Evolutionary conservation across 108 stramenopile genomes (phyloP).

Genomic region (Nitzschia sp.): DNA sequence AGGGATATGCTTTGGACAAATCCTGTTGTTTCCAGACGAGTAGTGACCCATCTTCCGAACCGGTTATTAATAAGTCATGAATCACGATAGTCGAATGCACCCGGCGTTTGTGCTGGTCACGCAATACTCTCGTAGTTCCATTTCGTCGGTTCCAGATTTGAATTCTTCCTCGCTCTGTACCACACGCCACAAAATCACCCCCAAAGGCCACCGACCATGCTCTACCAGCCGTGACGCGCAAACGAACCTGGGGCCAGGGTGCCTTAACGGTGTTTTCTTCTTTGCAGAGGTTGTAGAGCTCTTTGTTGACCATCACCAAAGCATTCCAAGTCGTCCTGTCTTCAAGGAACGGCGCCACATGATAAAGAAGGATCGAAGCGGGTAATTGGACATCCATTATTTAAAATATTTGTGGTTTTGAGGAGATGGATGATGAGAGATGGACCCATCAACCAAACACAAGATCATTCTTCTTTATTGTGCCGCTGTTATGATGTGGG

Average conservation of each 20-base stretch:
- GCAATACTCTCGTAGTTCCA: background rate
- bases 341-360: background rate
- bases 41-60: background rate
- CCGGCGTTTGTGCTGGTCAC: background rate
- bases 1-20: background rate
- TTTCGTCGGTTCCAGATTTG: background rate
- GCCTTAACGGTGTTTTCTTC: background rate
- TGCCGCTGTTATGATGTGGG: no score
- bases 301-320: background rate
- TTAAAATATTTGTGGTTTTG: no score
- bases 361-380: background rate
- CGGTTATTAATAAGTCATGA: background rate
- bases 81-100: background rate
- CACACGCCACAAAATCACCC: slow-evolving; percentile 39
- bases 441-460: background rate
- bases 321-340: slow-evolving; percentile 14
- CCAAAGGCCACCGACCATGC: slow-evolving; percentile 52
- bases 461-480: no score
- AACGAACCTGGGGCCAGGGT: slow-evolving; percentile 17
- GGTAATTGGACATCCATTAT: background rate
- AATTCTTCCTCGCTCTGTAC: slow-evolving; percentile 6
- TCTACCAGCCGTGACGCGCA: slow-evolving; percentile 32
- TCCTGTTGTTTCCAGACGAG: slow-evolving; percentile 5
- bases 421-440: background rate
- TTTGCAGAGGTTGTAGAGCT: background rate